phyloP scores from a whole-genome alignment of 1,139 yeast species.

The Yamadazyma mexicana region DNA sequence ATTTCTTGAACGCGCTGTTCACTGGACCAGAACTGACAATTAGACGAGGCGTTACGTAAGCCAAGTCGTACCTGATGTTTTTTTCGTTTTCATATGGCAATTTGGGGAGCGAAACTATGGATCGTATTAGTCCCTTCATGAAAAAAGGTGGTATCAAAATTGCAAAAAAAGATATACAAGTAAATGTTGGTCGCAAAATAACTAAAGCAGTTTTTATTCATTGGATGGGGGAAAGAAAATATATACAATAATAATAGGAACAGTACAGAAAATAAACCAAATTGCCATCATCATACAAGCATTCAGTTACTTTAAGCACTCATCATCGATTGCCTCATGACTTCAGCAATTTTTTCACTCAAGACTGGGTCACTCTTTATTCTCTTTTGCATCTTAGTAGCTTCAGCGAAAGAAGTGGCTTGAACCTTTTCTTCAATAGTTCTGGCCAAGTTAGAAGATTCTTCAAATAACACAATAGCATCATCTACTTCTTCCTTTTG shows the following conservation, averaged over 20 bases:
- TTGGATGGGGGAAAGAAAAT: neutral
- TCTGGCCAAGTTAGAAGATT: slow-evolving; percentile 80
- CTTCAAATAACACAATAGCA: slow-evolving; percentile 80
- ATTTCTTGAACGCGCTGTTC: slow-evolving; percentile 36
- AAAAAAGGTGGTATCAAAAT: too few species aligned
- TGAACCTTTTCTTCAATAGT: slow-evolving; percentile 84
- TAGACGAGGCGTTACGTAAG: slow-evolving; percentile 60
- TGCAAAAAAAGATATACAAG: neutral
- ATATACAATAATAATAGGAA: slow-evolving; percentile 1
- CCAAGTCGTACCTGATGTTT: slow-evolving; percentile 47
- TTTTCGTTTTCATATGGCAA: slow-evolving; percentile 6
- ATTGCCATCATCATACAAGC: neutral
- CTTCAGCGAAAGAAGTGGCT: slow-evolving; percentile 91
- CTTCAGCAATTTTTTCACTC: slow-evolving; percentile 44
- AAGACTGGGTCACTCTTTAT: slow-evolving; percentile 67
- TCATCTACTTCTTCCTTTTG: slow-evolving; percentile 81
- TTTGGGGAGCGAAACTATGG: slow-evolving; percentile 17
- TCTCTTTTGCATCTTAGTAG: slow-evolving; percentile 77
- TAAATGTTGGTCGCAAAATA: slow-evolving; percentile 1
- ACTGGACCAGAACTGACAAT: slow-evolving; percentile 80
- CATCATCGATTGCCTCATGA: slow-evolving; percentile 35
- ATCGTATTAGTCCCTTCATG: slow-evolving; percentile 17
- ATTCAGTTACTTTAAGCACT: slow-evolving; percentile 2
- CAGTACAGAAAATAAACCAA: neutral
- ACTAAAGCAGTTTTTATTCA: neutral